Conservation (phyloP, 495 filamentous ascomycete species). For the Pyronema domesticum region DNA sequence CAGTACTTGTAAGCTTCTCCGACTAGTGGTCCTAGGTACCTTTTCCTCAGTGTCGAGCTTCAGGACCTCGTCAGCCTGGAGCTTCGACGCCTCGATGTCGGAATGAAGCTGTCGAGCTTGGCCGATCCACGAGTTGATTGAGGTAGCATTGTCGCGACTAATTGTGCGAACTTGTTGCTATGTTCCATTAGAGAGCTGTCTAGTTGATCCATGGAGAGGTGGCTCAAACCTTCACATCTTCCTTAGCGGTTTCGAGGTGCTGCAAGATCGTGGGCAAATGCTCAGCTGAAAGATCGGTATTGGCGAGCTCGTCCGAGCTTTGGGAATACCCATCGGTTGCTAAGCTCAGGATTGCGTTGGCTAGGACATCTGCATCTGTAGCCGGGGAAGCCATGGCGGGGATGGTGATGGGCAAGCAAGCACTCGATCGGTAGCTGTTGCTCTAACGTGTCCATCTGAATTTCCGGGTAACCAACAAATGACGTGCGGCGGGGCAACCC, state of each 20-base stretch:
- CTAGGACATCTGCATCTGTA: not conserved
- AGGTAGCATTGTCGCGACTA: slow-evolving; percentile 40
- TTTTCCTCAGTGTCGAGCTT: slow-evolving; percentile 37
- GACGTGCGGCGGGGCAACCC: too few species aligned
- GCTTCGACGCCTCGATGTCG: slow-evolving; percentile 44
- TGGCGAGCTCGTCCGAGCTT: slow-evolving; percentile 39
- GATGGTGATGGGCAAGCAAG: too few species aligned
- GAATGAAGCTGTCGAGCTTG: slow-evolving; percentile 46
- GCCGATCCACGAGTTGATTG: slow-evolving; percentile 54
- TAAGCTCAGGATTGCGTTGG: slow-evolving; percentile 34
- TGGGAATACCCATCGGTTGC: slow-evolving; percentile 43
- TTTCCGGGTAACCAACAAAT: too few species aligned
- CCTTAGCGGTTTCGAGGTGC: slow-evolving; percentile 37
- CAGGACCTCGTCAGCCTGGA: slow-evolving; percentile 44
- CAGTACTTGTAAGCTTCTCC: not conserved
- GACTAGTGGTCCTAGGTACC: not conserved
- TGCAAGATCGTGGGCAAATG: slow-evolving; percentile 38
- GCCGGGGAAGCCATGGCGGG: too few species aligned
- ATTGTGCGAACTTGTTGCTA: slow-evolving; percentile 41
- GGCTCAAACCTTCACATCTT: slow-evolving; percentile 37
- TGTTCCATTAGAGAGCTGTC: not conserved
- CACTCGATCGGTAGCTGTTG: too few species aligned
- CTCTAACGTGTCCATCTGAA: too few species aligned
- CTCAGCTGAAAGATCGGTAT: slow-evolving; percentile 36
- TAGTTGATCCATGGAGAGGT: not conserved